Base-by-base conservation (phyloP, 345 rosid genomes). In the Leavenworthia alabamica region DNA sequence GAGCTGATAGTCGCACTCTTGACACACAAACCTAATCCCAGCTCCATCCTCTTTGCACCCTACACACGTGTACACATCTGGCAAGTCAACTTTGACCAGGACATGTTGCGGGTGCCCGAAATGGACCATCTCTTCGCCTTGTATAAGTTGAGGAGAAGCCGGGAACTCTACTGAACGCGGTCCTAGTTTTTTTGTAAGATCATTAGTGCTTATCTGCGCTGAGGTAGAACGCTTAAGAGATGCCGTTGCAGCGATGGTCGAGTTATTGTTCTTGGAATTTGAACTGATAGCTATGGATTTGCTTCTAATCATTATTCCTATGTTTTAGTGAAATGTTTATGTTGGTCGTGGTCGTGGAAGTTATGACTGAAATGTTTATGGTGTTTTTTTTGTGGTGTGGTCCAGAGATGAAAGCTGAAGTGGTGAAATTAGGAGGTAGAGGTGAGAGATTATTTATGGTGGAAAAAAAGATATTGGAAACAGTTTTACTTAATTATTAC, bases 31-130 rank as follows among this genome's bases (percentile, higher is more conserved):
- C 52, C 89, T 72, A 55, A 66, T 79, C 17, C 96, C 95, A 4
- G 96, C 75, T 15, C 96, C 98, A 11, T 80, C 73, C 55, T 92
- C 98, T 51, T 78, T 89, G 78, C 95, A 89, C 15, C 87, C 87
- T 1, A 81, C 64, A 62, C 96, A 89, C 4, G 75, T 85, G 68
- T 81, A 91, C 7, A 74, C 77, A 42, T 91, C 92, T 0, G 80
- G 78, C 49, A 79, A 58, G 20, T 78, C 59, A 17, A 79, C 70
- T 56, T 69, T 77, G 8, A 69, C 70, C 11, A 88, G 10, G 20
- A 66, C 73, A 36, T 91, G 98, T 8, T 79, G 85, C 0, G 81
- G 90, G 77, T 91, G 98, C 52, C 78, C 67, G 56, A 67, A 74
- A 73, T 84, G 92, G 47, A 66, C 29, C 17, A 76, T 60, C 66